These are phyloP conservation scores for Cercospora berteroae DNA, from an alignment of 2,329 filamentous ascomycete genomes.

Conservation along the genomic window DNA sequence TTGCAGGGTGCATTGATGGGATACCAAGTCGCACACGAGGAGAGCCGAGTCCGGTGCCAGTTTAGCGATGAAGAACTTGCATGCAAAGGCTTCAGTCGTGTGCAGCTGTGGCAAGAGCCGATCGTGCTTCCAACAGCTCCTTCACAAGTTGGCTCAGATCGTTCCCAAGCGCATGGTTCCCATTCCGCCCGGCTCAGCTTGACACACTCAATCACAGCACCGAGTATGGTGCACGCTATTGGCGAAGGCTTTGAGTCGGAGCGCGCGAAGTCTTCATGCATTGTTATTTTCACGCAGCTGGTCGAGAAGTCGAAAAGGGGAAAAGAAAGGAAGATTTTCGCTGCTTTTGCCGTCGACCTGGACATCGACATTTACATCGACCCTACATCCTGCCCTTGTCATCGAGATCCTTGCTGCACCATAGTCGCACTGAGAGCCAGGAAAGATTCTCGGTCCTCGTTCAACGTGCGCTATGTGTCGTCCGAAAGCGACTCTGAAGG, in stretches of 20 bases:
- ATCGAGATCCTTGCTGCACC: constrained; percentile 16
- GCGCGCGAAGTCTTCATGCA: constrained; percentile 11
- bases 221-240: constrained; percentile 15
- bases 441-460: constrained; percentile 10
- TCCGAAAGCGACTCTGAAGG: constrained; percentile 20
- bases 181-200: constrained; percentile 15
- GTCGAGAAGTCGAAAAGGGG: not conserved
- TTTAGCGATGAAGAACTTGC: constrained; percentile 21
- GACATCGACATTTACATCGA: constrained; percentile 17
- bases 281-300: constrained; percentile 21
- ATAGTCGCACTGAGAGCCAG: constrained; percentile 21
- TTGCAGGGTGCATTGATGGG: constrained; percentile 28
- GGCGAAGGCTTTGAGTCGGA: constrained; percentile 20
- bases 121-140: constrained; percentile 6
- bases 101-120: constrained; percentile 27
- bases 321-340: constrained; percentile 15
- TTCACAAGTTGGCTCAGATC: not conserved
- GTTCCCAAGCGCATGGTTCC: constrained; percentile 1
- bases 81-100: constrained; percentile 14
- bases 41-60: constrained; percentile 18
- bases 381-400: constrained; percentile 20
- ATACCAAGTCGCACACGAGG: constrained; percentile 28
- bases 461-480: constrained; percentile 12
- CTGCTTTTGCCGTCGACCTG: constrained; percentile 19
- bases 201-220: constrained; percentile 13